Base-by-base conservation (phyloP, 495 filamentous ascomycete genomes). In the Penicillium cinerascens region DNA sequence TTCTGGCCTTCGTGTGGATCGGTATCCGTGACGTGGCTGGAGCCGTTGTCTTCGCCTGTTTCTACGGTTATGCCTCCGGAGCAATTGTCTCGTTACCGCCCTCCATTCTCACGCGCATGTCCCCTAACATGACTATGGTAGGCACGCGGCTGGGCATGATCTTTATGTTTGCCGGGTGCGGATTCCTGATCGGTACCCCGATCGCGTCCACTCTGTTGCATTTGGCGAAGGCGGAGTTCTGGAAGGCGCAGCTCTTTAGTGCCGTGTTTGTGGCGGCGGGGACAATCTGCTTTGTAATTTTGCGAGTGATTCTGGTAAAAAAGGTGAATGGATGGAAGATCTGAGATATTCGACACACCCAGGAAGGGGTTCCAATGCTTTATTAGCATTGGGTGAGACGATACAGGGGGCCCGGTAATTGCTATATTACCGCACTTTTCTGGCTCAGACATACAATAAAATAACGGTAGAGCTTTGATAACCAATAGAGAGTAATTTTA, bases 71-170 rank as follows among this genome's bases (percentile, higher is more conserved):
- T 27, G 60, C 68, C 25, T 70, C 73, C 18, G 68, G 75, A 0
- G 65, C 62, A 2, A 63, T 75, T 11, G 69, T 71, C 1, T 65
- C 67, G 1, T 46, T 78, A 13, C 62, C 68, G 6, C 50, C 66
- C 1, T 42, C 64, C 3, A 62, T 66, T 11, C 43, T 76, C 13
- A 54, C 66, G 13, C 21, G 39, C 1, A 52, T 76, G 1, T 53
- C 44, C 9, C 49, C 64, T 18, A 72, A 82, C 49, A 59, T 83
- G 48, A 62, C 71, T 18, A 64, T 79, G 2, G 68, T 87, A 20
- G 84, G 84, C 0, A 81, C 80, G 4, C 69, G 83, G 23, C 77
- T 87, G 71, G 83, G 85, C 1, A 84, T 87, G 79, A 59, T 62
- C 10, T 84, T 86, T 48, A 59, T 70, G 0, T 55, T 76, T 40